A percentile compares a stretch with the other conserved stretches of the same genome.
phyloP scores from a whole-genome alignment of 2,329 filamentous ascomycete species.

The Acarospora socialis region DNA sequence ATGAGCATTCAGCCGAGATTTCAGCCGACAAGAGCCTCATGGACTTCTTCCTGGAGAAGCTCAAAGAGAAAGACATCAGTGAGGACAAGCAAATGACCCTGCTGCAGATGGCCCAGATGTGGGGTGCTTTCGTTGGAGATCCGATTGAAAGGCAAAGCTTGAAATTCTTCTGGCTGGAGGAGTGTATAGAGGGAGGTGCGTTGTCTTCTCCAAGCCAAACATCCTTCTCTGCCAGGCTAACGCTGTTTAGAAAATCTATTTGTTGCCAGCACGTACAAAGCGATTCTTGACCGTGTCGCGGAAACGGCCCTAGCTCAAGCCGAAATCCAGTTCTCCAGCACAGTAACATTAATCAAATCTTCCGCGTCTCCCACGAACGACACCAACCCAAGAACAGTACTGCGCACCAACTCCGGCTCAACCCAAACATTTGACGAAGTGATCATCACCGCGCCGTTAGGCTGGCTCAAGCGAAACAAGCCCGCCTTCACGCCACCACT shows the following conservation, averaged over 20 bases:
- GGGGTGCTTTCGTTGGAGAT: constrained; percentile 51
- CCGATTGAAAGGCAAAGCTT: constrained; percentile 45
- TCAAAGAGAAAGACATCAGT: constrained; percentile 27
- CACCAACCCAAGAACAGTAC: constrained; percentile 20
- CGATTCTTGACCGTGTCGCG: constrained; percentile 40
- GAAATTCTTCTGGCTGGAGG: constrained; percentile 51
- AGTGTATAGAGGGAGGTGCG: constrained; percentile 47
- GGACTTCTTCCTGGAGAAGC: constrained; percentile 40
- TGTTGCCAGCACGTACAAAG: constrained; percentile 45
- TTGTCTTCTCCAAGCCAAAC: constrained; percentile 3
- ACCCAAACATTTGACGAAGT: constrained; percentile 35
- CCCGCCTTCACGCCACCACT: constrained; percentile 31
- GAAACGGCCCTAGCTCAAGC: constrained; percentile 33
- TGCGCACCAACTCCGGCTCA: constrained; percentile 26
- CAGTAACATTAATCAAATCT: constrained; percentile 27
- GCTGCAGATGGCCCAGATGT: constrained; percentile 43
- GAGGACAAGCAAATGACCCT: constrained; percentile 33
- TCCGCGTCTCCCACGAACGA: constrained; percentile 1
- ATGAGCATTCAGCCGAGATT: constrained; percentile 37
- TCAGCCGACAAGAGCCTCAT: constrained; percentile 37
- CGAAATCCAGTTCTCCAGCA: constrained; percentile 33
- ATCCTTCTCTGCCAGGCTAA: background rate
- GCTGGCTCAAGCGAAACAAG: constrained; percentile 38
- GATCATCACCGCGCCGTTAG: constrained; percentile 38
- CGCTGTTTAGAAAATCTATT: constrained; percentile 41